Base-by-base conservation (phyloP, 371 early-diverging fungal species). In the Apophysomyces ossiformis region DNA sequence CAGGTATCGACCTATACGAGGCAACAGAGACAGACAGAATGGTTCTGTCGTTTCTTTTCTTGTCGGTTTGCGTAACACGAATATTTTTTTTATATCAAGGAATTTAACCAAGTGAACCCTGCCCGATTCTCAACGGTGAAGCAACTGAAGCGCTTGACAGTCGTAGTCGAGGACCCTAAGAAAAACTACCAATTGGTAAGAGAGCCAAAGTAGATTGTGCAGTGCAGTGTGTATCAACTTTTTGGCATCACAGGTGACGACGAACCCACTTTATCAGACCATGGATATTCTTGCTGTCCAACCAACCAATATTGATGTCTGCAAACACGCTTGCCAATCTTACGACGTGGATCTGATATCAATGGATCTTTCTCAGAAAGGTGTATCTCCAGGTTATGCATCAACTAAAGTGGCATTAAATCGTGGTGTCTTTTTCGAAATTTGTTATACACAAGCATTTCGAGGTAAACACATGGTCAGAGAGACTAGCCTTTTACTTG, bases 261-360 rank as follows among this genome's bases (percentile, higher is more conserved):
- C 72, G 66, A 85, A 87, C 50, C 74, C 85, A 3, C 69, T 71
- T 6, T 72, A 88, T 43, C 68, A 75, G 18, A 65, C 82, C 13
- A 92, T 91, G 69, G 96, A 97, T 76, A 73, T 98, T 21, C 69
- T 97, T 11, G 93, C 97, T 7, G 93, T 92, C 11, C 87, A 87
- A 58, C 97, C 97, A 1, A 86, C 82, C 1, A 86, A 75, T 35
- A 92, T 95, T 50, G 94, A 95, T 67, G 73, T 87, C 1, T 88
- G 96, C 64, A 88, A 87, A 57, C 79, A 86, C 15, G 94, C 95
- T 1, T 94, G 96, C 75, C 79, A 84, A 44, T 82, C 85, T 16
- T 82, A 89, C 50, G 95, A 95, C 18, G 81, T 94, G 15, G 98
- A 98, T 71, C 80, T 98, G 56, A 95, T 98, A 37, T 89, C 95